Conservation (phyloP, 345 rosid genomes). For the Populus tremula region DNA sequence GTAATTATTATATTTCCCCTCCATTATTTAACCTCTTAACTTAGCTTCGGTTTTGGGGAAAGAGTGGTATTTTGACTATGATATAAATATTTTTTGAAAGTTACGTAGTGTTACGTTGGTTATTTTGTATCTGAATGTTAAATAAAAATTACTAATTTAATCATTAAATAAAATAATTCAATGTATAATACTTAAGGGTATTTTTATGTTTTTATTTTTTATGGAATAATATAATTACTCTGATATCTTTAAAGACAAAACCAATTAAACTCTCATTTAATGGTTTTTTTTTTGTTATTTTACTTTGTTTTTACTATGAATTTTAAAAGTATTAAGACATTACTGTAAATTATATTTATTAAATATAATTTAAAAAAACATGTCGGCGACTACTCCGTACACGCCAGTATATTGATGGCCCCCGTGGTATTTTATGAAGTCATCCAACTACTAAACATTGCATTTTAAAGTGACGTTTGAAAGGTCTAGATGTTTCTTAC, state of each 20-base stretch:
- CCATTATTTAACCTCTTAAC: not conserved
- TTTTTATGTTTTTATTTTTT: not conserved
- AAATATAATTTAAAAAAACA: too few species aligned
- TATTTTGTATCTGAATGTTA: not conserved
- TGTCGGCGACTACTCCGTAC: accelerated
- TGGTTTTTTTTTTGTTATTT: too few species aligned
- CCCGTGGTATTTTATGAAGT: accelerated
- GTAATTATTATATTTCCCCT: not conserved
- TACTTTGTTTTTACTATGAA: not conserved
- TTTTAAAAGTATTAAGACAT: not conserved
- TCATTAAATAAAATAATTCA: not conserved
- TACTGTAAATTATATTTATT: too few species aligned
- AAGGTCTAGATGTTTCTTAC: accelerated
- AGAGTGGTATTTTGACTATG: not conserved
- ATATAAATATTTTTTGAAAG: not conserved
- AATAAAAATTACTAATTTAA: not conserved
- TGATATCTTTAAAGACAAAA: not conserved
- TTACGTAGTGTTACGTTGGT: not conserved
- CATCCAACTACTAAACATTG: accelerated
- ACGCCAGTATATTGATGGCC: accelerated
- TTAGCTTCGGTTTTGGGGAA: not conserved
- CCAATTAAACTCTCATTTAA: not conserved
- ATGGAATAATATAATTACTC: too few species aligned
- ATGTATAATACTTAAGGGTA: accelerated
- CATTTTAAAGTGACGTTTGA: too few species aligned